phyloP scores from a whole-genome alignment of 768 basidiomycete species.

The Pleurotus salmoneostramineus region DNA sequence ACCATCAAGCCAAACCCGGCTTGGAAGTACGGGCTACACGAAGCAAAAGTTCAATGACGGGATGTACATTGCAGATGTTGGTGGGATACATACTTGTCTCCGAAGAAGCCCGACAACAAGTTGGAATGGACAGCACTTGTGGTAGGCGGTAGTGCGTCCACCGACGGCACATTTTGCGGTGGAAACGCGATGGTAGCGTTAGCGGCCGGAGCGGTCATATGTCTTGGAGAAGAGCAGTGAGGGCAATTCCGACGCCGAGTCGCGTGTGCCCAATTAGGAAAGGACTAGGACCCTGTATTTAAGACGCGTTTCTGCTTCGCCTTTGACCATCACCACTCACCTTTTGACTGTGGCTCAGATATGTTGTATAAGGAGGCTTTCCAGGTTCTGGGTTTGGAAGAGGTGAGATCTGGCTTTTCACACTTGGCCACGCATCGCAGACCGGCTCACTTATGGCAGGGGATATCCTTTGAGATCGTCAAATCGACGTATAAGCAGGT shows the following conservation, averaged over 20 bases:
- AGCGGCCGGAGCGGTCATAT: background rate
- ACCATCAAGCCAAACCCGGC: slow-evolving; percentile 97
- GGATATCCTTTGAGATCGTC: slow-evolving; percentile 56
- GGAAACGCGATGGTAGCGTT: background rate
- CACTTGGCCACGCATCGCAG: too few relatives aligned
- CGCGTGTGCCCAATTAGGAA: background rate
- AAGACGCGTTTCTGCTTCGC: background rate
- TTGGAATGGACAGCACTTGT: slow-evolving; percentile 13
- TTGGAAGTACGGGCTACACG: slow-evolving; percentile 87
- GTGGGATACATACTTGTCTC: slow-evolving; percentile 59
- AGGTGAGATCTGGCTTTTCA: slow-evolving; percentile 30
- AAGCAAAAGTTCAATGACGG: background rate
- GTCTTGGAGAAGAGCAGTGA: background rate
- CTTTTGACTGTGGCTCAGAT: slow-evolving; percentile 1
- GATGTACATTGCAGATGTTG: slow-evolving; percentile 4
- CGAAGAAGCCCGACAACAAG: slow-evolving; percentile 36
- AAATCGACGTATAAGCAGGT: slow-evolving; percentile 71
- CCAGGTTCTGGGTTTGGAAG: slow-evolving; percentile 45
- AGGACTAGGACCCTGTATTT: background rate
- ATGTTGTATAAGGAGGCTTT: slow-evolving; percentile 26
- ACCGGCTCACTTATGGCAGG: slow-evolving; percentile 30
- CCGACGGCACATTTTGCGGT: background rate
- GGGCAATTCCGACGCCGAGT: background rate
- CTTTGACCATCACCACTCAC: background rate
- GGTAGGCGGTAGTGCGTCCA: background rate